phyloP scores from a whole-genome alignment of 306 rosid species.

The Casuarina glauca region DNA sequence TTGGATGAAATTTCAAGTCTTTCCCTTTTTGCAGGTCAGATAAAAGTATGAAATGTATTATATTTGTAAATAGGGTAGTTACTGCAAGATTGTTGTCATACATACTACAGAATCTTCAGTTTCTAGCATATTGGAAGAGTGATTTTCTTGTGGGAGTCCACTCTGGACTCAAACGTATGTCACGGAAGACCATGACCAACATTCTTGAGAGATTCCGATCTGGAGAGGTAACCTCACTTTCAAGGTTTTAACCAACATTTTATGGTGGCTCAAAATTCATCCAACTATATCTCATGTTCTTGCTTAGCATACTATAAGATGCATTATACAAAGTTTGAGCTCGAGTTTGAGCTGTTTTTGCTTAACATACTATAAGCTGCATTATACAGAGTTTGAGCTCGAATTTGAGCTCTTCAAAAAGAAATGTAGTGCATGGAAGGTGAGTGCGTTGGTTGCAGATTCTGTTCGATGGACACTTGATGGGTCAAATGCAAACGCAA shows the following conservation, averaged over 20 bases:
- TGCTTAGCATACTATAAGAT: neutral
- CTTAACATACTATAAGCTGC: neutral
- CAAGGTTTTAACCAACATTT: conserved; percentile 1
- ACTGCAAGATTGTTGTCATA: conserved; percentile 78
- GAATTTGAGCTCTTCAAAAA: neutral
- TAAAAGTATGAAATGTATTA: conserved; percentile 74
- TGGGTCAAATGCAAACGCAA: neutral
- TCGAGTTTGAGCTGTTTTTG: too few species aligned
- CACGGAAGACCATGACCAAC: conserved; percentile 63
- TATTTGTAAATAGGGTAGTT: conserved; percentile 89
- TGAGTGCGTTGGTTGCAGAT: neutral
- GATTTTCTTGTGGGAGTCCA: conserved; percentile 85
- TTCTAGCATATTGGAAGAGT: conserved; percentile 71
- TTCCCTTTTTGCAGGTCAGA: conserved; percentile 56
- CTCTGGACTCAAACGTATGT: conserved; percentile 71
- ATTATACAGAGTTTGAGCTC: neutral
- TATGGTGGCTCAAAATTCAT: neutral
- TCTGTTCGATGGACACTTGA: neutral
- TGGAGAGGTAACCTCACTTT: conserved; percentile 61
- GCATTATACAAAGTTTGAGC: neutral
- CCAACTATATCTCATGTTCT: neutral
- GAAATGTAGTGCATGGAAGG: neutral
- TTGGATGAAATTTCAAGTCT: conserved; percentile 17
- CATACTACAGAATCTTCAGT: conserved; percentile 61
- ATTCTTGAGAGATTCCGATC: conserved; percentile 77